Evolutionary conservation across 2,329 filamentous ascomycete genomes (phyloP), one percentile per base, ranked within the genome.

Genomic region (Drechslera avenae): DNA sequence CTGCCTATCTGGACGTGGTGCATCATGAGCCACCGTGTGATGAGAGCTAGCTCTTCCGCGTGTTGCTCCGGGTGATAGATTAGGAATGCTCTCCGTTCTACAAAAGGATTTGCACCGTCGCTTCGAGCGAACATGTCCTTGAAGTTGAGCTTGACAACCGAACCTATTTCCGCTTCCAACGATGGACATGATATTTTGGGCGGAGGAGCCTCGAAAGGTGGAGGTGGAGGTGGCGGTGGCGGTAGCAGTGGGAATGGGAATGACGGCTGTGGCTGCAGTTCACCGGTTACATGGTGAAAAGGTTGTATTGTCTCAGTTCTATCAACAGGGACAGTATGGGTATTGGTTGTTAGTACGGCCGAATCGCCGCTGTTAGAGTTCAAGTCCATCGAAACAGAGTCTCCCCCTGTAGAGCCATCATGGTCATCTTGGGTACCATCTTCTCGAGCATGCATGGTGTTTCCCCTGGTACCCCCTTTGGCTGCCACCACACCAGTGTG

Each of bases 1-100:
- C 52, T 66, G 37, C 44, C 53, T 3, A 72, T 60, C 36, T 67
- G 59, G 4, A 71, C 66, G 39, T 69, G 55, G 31, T 70, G 60
- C 52, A 68, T 52, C 16, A 69, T 35, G 3, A 73, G 43, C 68
- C 69, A 73, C 19, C 66, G 57, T 10, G 65, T 67, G 7, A 72
- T 50, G 4, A 72, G 18, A 13, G 69, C 69, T 5, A 68, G 39
- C 13, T 71, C 63, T 40, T 65, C 60, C n/a, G 34, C 10, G 39
- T 73, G 66, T 6, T 67, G 53, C 32, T 57, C 43, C 2, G 67
- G 65, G 26, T 69, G 61, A 35, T 61, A 71, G 5, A 71, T 19
- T 3, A 73, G 47, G 36, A 72, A 63, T 16, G 66, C 70, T 23
- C 54, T 53, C 4, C 52, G 55, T 9, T 66, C 60, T 6, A 67